A percentile compares a stretch with the other conserved stretches of the same genome.
phyloP scores from a whole-genome alignment of 163 green algal species.

The Chlamydomonas reinhardtii region DNA sequence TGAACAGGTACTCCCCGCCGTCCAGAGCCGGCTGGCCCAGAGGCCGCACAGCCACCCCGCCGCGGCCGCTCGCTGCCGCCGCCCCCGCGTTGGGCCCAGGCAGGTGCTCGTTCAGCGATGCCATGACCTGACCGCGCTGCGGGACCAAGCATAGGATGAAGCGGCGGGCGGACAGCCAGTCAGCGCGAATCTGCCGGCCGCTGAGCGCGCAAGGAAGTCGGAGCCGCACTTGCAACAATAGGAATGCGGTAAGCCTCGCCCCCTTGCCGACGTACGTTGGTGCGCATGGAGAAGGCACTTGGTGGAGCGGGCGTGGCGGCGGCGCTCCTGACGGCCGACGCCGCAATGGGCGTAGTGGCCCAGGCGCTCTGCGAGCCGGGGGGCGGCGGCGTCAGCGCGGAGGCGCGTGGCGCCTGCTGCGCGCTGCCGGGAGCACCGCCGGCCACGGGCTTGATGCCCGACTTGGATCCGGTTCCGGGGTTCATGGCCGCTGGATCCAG shows the following conservation, averaged over 20 bases:
- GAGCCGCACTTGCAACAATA: too few relatives aligned
- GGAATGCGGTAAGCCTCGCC: background rate
- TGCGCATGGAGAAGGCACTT: slow-evolving; percentile 37
- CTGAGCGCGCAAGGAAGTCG: too few relatives aligned
- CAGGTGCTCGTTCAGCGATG: slow-evolving; percentile 42
- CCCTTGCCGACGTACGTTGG: slow-evolving; percentile 23
- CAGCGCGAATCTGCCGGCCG: too few relatives aligned
- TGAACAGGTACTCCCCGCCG: slow-evolving; percentile 59
- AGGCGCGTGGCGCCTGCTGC: background rate
- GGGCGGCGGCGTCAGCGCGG: too few relatives aligned
- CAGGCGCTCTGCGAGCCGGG: background rate
- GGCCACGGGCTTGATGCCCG: background rate
- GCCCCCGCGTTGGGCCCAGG: background rate
- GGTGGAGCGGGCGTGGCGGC: background rate
- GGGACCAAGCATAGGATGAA: background rate
- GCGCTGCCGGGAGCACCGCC: background rate
- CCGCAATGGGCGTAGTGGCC: background rate
- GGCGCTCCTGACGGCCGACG: background rate
- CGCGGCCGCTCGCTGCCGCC: background rate
- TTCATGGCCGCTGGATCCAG: slow-evolving; percentile 19
- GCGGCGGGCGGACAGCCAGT: too few relatives aligned
- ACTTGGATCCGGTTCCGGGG: background rate
- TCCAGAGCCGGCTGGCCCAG: slow-evolving; percentile 55
- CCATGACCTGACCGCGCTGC: slow-evolving; percentile 44
- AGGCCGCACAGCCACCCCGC: slow-evolving; percentile 40